Percentiles rank a stretch among this genome's conserved stretches.
Conservation (phyloP, 2,329 filamentous ascomycete species). For the Lojkania enalia region DNA sequence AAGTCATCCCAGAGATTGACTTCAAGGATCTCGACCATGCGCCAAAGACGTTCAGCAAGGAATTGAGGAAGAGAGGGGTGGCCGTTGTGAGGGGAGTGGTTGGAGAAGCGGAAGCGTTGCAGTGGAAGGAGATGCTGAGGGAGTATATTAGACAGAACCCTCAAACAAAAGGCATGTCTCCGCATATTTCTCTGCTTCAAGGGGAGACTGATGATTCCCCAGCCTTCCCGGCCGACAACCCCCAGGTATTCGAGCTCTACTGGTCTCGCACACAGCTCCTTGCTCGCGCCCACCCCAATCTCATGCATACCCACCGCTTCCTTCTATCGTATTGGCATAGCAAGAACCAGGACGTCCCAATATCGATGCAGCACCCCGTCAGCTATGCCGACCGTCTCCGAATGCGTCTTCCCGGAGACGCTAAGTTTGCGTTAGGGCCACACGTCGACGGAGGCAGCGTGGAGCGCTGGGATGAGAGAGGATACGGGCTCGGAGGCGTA, state of each 20-base stretch:
- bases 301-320: slow-evolving; percentile 52
- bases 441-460: slow-evolving; percentile 57
- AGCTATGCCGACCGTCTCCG: slow-evolving; percentile 55
- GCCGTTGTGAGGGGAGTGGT: slow-evolving; percentile 53
- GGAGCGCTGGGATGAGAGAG: slow-evolving; percentile 60
- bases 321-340: slow-evolving; percentile 56
- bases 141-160: slow-evolving; percentile 53
- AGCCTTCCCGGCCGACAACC: slow-evolving; percentile 54
- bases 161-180: slow-evolving; percentile 43
- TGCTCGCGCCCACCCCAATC: slow-evolving; percentile 51
- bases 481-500: slow-evolving; percentile 64
- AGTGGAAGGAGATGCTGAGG: slow-evolving; percentile 49
- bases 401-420: slow-evolving; percentile 59
- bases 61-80: slow-evolving; percentile 61
- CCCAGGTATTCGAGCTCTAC: slow-evolving; percentile 57
- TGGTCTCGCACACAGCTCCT: slow-evolving; percentile 54
- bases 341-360: slow-evolving; percentile 45
- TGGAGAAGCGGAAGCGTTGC: slow-evolving; percentile 48
- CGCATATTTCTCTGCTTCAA: background rate
- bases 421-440: slow-evolving; percentile 60
- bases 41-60: slow-evolving; percentile 59
- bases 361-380: slow-evolving; percentile 52
- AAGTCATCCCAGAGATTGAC: slow-evolving; percentile 52
- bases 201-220: slow-evolving; percentile 4
- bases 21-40: slow-evolving; percentile 53